These are phyloP conservation scores for Xylariaceae sp. DNA, from an alignment of 2,329 filamentous ascomycete genomes.

Conservation along the genomic window DNA sequence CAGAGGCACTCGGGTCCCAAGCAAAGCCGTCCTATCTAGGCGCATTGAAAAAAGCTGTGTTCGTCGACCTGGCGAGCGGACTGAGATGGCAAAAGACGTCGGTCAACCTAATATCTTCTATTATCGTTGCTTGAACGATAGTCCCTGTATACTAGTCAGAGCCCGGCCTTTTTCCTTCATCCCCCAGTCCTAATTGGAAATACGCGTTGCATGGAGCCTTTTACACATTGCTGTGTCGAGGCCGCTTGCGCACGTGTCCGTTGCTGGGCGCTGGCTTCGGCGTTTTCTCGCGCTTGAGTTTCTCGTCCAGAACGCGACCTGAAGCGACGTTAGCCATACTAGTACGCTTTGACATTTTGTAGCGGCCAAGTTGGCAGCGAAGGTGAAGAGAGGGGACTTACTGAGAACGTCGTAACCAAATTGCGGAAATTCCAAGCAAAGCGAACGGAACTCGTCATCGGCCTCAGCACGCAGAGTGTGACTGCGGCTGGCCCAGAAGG, in stretches of 20 bases:
- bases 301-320: conserved; percentile 63
- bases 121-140: not conserved
- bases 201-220: not conserved
- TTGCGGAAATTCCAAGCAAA: conserved; percentile 86
- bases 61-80: not conserved
- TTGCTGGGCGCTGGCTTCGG: conserved; percentile 53
- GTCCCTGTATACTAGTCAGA: not conserved
- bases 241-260: conserved; percentile 53
- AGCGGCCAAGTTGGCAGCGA: not conserved
- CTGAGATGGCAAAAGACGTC: conserved; percentile 2
- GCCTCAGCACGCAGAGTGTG: conserved; percentile 82
- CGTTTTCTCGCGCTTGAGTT: conserved; percentile 60
- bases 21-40: conserved; percentile 1
- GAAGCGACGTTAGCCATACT: conserved; percentile 6
- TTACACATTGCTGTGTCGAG: conserved; percentile 47
- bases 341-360: conserved; percentile 3
- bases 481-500: conserved; percentile 79
- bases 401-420: conserved; percentile 91
- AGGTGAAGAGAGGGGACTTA: conserved; percentile 40
- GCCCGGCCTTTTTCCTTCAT: not conserved
- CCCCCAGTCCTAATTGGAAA: not conserved
- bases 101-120: not conserved
- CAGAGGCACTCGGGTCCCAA: not conserved
- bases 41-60: not conserved
- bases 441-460: conserved; percentile 74